Base-by-base conservation (phyloP, 139 green algal genomes). In the Micractinium conductrix region DNA sequence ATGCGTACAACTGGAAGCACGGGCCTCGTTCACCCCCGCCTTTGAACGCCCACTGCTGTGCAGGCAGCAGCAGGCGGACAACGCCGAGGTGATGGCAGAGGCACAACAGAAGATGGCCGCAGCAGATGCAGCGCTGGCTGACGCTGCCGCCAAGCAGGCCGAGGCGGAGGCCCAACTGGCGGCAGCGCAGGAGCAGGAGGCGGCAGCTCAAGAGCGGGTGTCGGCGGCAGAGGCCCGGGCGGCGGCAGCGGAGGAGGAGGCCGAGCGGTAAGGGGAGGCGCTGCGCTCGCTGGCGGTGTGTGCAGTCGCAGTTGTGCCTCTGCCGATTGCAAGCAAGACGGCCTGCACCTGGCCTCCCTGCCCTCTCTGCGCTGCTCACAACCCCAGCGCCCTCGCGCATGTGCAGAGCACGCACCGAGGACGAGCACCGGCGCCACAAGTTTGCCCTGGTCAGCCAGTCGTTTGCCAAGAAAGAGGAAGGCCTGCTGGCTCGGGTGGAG, bases 391-490 rank as follows among this genome's bases (percentile, higher is more conserved):
- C 60, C 24, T 7, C 48, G n/a, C 33, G 17, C 33, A 9, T 76
- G 22, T 50, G 68, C 80, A 85, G 80, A 48, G 63, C 69, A 1
- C 80, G 80, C 19, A 53, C 65, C 6, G 83, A 87, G 55, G 69
- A 87, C 22, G 76, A 83, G 53, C 73, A 87, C 67, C 76, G 83
- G 30, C 62, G 69, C 14, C 45, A 81, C 22, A 83, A 83, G 78
- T 87, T 87, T 75, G 40, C 73, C 1, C 38, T 83, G 76, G 48
- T 87, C 43, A 73, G 62, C 50, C 50, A 72, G 35, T 17, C 67
- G 5, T 87, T 87, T 63, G 62, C 33, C 26, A 83, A 45, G 55
- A 87, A 87, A 50, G 83, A 87, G 83, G 67, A 65, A 16, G 42
- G 16, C 42, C 67, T 87, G 83, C 26, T 72, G 73, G 48, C 50